These are phyloP conservation scores for Nymphaea colorata DNA, from an alignment of 164 flowering plant species.

Conservation along the genomic window DNA sequence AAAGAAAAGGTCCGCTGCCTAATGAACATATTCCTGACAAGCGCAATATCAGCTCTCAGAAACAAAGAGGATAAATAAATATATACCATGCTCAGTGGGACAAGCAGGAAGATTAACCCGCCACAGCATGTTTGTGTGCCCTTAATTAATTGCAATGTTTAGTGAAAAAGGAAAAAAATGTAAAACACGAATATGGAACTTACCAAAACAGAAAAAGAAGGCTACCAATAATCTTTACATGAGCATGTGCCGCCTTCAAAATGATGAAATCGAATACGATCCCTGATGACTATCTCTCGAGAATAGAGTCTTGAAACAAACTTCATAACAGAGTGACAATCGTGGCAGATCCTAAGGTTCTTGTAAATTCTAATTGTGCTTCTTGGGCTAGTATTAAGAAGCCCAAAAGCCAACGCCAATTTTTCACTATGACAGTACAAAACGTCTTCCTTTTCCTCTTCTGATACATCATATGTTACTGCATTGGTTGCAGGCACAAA, in stretches of 20 bases:
- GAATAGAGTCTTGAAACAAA: constrained; percentile 44
- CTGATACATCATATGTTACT: constrained; percentile 78
- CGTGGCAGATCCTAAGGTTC: constrained; percentile 64
- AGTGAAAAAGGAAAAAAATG: no score
- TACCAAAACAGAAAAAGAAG: no score
- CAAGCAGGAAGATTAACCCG: no score
- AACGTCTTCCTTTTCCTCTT: constrained; percentile 72
- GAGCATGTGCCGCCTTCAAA: constrained; percentile 65
- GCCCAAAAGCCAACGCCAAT: constrained; percentile 59
- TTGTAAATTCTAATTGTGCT: constrained; percentile 45
- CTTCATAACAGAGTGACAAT: constrained; percentile 74
- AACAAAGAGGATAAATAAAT: no score
- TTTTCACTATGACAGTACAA: constrained; percentile 70
- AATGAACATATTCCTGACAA: no score
- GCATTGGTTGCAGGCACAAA: constrained; percentile 34
- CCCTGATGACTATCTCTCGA: constrained; percentile 63
- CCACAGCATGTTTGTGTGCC: no score
- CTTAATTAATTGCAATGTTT: no score
- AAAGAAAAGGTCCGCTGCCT: no score
- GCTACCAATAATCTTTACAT: constrained; percentile 75
- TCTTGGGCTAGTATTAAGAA: constrained; percentile 56
- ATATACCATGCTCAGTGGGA: no score
- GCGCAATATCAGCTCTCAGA: no score
- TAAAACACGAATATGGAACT: no score
- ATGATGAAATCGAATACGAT: constrained; percentile 67